Conservation (phyloP, 192 early-diverging fungal species). For the Coemansia aciculifera region DNA sequence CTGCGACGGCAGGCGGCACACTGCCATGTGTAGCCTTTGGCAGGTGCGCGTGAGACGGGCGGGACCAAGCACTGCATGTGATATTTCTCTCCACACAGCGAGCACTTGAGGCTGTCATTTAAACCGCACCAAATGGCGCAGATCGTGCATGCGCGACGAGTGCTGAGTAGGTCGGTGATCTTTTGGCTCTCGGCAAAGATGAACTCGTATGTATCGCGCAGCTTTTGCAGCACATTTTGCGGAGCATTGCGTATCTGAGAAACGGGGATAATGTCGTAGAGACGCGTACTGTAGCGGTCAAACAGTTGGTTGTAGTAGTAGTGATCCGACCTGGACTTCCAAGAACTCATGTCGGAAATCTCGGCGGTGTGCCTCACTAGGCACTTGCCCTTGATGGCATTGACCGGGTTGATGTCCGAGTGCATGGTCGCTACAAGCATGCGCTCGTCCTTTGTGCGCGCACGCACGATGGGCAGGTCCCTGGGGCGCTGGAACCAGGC, state of each 20-base stretch:
- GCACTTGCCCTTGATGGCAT: slow-evolving; percentile 81
- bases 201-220: slow-evolving; percentile 73
- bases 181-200: slow-evolving; percentile 86
- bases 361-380: slow-evolving; percentile 62
- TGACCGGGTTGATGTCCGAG: slow-evolving; percentile 79
- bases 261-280: slow-evolving; percentile 85
- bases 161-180: slow-evolving; percentile 70
- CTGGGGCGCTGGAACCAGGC: slow-evolving; percentile 77
- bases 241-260: slow-evolving; percentile 79
- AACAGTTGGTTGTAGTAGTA: slow-evolving; percentile 90
- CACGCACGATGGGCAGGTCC: slow-evolving; percentile 64
- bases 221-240: slow-evolving; percentile 63
- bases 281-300: slow-evolving; percentile 84
- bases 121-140: slow-evolving; percentile 71
- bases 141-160: slow-evolving; percentile 66
- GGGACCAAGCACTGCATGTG: slow-evolving; percentile 84
- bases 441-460: slow-evolving; percentile 67
- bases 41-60: slow-evolving; percentile 71
- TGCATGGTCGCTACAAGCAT: slow-evolving; percentile 86
- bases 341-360: slow-evolving; percentile 36
- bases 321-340: slow-evolving; percentile 60
- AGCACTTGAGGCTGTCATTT: slow-evolving; percentile 74
- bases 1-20: slow-evolving; percentile 69
- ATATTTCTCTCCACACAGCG: slow-evolving; percentile 71
- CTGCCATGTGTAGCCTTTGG: slow-evolving; percentile 87